Base-by-base conservation (phyloP, 257 asterid genomes). In the Solanum gandarillasii region DNA sequence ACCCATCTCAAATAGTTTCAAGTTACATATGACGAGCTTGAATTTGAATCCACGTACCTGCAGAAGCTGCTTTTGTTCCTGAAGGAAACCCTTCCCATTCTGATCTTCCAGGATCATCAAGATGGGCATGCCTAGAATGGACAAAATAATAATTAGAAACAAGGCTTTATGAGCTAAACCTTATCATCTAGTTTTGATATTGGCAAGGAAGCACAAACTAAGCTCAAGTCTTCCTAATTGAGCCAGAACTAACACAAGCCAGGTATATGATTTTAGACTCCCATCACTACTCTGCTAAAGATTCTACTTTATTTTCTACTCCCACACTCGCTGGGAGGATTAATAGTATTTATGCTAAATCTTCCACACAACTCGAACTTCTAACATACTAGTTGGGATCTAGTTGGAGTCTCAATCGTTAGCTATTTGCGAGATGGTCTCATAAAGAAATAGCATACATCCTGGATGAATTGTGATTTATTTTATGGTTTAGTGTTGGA, bases 51-150 rank as follows among this genome's bases (percentile, higher is more conserved):
- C 43, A 78, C 84, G 73, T 92, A 97, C 99, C 99, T 84, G 98
- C 99, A 88, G 98, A 99, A 20, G 99, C 99, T 82, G 99, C 99
- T 90, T 91, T 94, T 87, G 99, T 96, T 88, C 99, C 99, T 35
- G 98, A 96, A 68, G 98, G 98, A 93, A 96, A 96, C 46, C 98
- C 99, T 91, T 96, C 99, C 99, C 99, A 96, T 86, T 96, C 99
- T 87, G 98, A 88, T 90, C 97, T 93, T 91, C 99, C 99, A 62
- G 99, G 99, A 88, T 96, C 99, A 75, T 96, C 98, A 84, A 96
- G 97, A 92, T 96, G 99, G 12, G 96, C 91, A 86, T 96, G 99
- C 91, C 99, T 96, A 90, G 87, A 88, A 76, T 52, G 20, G 83
- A 43, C 13, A 65, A 60, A 75, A 32, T 76, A 48, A 46, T 9